A percentile compares a stretch with the other conserved stretches of the same genome.
phyloP scores from a whole-genome alignment of 2,329 filamentous ascomycete species.

The Diplodia mutila region DNA sequence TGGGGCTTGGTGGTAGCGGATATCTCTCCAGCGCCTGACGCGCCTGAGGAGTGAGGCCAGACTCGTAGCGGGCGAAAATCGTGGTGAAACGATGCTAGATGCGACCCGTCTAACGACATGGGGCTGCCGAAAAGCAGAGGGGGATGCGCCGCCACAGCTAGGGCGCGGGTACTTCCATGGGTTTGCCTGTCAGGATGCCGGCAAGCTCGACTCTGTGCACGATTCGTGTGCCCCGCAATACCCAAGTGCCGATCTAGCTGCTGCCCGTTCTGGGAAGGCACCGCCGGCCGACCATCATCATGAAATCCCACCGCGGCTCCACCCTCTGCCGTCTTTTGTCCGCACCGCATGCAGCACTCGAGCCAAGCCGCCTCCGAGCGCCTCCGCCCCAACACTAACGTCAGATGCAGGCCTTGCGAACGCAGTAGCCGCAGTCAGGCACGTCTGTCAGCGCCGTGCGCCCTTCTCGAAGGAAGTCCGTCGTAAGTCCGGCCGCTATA shows the following conservation, averaged over 20 bases:
- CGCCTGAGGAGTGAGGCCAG: conserved; percentile 11
- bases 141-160: conserved; percentile 8
- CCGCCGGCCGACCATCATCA: conserved; percentile 3
- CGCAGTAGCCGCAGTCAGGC: conserved; percentile 13
- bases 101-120: neutral
- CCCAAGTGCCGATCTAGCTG: neutral
- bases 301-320: conserved; percentile 19
- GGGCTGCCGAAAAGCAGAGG: neutral
- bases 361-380: conserved; percentile 6
- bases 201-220: neutral
- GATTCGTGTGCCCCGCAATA: neutral
- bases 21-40: neutral
- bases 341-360: neutral
- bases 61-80: neutral
- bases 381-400: neutral
- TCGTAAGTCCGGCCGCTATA: conserved; percentile 8
- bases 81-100: neutral
- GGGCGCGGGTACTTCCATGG: conserved; percentile 10
- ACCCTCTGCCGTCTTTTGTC: conserved; percentile 13
- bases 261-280: neutral
- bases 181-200: conserved; percentile 5
- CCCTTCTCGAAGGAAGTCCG: neutral
- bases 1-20: conserved; percentile 11
- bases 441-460: neutral
- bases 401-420: neutral